Conservation (phyloP, 192 early-diverging fungal species). For the Coemansia umbellata region DNA sequence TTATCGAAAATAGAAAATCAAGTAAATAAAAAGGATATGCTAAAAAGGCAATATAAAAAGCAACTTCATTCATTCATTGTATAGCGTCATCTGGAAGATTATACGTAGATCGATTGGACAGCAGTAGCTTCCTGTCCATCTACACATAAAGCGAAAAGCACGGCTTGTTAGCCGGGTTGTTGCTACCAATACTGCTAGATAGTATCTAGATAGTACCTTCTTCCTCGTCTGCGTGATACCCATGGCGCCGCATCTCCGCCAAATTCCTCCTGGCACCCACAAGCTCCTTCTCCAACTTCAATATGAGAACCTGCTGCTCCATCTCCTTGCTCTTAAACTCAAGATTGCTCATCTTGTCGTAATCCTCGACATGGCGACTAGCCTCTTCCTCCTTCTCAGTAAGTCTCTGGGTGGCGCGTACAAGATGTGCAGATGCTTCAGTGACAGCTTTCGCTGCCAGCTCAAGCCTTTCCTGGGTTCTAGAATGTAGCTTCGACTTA, state of each 20-base stretch:
- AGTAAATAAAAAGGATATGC: too few relatives aligned
- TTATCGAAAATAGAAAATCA: too few relatives aligned
- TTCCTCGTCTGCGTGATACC: slow-evolving; percentile 62
- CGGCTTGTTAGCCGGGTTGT: too few relatives aligned
- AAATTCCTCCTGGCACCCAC: slow-evolving; percentile 77
- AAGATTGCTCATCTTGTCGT: slow-evolving; percentile 74
- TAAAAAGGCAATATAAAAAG: too few relatives aligned
- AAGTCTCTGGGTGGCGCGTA: slow-evolving; percentile 86
- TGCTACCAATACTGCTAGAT: neutral
- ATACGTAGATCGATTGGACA: too few relatives aligned
- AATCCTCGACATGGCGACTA: slow-evolving; percentile 54
- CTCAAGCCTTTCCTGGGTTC: slow-evolving; percentile 92
- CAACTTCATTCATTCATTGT: too few relatives aligned
- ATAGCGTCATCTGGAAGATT: too few relatives aligned
- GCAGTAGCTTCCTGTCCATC: too few relatives aligned
- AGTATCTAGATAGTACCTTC: slow-evolving; percentile 12
- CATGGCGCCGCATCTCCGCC: slow-evolving; percentile 88
- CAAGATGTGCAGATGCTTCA: slow-evolving; percentile 84
- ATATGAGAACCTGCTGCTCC: slow-evolving; percentile 96
- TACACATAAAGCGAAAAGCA: too few relatives aligned
- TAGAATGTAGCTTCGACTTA: slow-evolving; percentile 87
- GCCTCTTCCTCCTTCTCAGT: slow-evolving; percentile 71
- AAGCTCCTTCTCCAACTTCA: slow-evolving; percentile 93
- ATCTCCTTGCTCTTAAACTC: slow-evolving; percentile 96
- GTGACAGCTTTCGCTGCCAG: slow-evolving; percentile 89